These are phyloP conservation scores for Vigna trinervia DNA, from an alignment of 306 rosid species.

Conservation along the genomic window DNA sequence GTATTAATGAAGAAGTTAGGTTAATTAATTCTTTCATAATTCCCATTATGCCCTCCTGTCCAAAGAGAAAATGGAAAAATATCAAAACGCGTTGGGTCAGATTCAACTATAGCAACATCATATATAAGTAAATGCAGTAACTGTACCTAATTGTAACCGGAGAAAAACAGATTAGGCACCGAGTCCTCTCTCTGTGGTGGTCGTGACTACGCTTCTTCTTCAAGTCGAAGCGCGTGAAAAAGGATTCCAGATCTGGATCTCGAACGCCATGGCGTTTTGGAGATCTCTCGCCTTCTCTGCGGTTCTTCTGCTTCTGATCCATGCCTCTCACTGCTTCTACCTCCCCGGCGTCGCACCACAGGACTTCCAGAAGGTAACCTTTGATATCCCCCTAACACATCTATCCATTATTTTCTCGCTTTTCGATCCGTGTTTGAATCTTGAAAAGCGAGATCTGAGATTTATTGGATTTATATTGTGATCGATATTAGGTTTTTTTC, in stretches of 20 bases:
- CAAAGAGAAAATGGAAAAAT: background rate
- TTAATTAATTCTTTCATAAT: background rate
- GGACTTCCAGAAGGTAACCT: slow-evolving; percentile 81
- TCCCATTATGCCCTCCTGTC: slow-evolving; percentile 27
- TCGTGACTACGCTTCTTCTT: slow-evolving; percentile 12
- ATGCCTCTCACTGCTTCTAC: slow-evolving; percentile 72
- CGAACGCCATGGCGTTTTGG: slow-evolving; percentile 83
- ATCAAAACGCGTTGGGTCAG: slow-evolving; percentile 41
- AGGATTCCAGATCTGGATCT: slow-evolving; percentile 40
- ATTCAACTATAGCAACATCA: background rate
- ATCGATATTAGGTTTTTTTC: slow-evolving; percentile 21
- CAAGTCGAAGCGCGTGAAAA: slow-evolving; percentile 22
- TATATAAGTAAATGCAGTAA: slow-evolving; percentile 35
- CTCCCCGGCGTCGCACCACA: slow-evolving; percentile 99
- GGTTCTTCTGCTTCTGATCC: slow-evolving; percentile 62
- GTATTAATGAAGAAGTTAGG: slow-evolving; percentile 1
- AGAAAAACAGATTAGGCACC: slow-evolving; percentile 25
- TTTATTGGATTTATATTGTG: background rate
- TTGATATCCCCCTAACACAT: background rate
- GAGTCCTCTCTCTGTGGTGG: background rate
- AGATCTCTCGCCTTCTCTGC: slow-evolving; percentile 65
- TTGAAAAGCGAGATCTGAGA: slow-evolving; percentile 55
- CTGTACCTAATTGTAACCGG: slow-evolving; percentile 44
- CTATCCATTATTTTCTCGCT: background rate
- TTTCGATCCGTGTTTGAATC: slow-evolving; percentile 48